Evolutionary conservation across 2,329 filamentous ascomycete genomes (phyloP).

Genomic region (Cordyceps pruinosa): DNA sequence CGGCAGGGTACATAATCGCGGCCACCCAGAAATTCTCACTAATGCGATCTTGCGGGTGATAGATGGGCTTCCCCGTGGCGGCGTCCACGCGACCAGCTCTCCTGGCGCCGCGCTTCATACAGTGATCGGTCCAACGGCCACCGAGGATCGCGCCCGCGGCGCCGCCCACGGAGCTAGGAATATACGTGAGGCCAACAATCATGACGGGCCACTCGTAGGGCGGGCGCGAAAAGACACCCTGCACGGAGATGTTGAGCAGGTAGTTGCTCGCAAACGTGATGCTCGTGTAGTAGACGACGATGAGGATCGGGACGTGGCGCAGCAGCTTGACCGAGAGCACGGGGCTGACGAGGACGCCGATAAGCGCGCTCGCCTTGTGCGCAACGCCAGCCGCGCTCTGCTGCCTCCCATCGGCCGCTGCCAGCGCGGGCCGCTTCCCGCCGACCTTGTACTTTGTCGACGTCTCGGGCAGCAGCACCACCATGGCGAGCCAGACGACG

Average conservation of each 20-base stretch:
- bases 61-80: not conserved
- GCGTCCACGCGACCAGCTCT: not conserved
- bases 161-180: not conserved
- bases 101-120: not conserved
- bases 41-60: not conserved
- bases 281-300: not conserved
- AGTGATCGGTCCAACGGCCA: not conserved
- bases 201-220: not conserved
- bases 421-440: not conserved
- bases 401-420: not conserved
- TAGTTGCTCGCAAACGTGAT: not conserved
- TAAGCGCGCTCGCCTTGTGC: not conserved
- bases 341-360: not conserved
- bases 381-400: not conserved
- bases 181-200: not conserved
- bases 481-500: conserved; percentile 45
- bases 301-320: not conserved
- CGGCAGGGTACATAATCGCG: not conserved
- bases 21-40: not conserved
- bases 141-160: not conserved
- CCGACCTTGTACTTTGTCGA: not conserved
- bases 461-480: conserved; percentile 37
- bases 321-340: not conserved
- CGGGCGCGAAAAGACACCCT: not conserved
- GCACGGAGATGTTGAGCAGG: not conserved